A percentile compares a stretch with the other conserved stretches of the same genome.
These are phyloP conservation scores for Podila epicladia DNA, from an alignment of 192 early-diverging fungal species.

Conservation along the genomic window DNA sequence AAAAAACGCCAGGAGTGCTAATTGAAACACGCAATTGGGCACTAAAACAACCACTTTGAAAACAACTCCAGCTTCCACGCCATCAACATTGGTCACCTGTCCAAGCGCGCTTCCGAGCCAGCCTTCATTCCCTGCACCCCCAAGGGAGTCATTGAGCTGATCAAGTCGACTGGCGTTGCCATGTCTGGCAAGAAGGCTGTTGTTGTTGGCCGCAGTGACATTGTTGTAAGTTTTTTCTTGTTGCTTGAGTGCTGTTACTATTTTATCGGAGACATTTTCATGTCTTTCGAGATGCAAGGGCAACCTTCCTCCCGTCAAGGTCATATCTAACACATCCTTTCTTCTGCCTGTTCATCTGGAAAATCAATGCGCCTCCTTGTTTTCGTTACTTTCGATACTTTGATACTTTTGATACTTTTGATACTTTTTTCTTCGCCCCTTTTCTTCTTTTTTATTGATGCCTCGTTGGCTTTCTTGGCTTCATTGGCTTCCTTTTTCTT, in stretches of 20 bases:
- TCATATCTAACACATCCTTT: not conserved
- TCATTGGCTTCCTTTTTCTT: not conserved
- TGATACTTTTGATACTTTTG: not conserved
- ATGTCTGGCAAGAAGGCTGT: slow-evolving; percentile 88
- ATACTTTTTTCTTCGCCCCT: not conserved
- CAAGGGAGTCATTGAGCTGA: slow-evolving; percentile 91
- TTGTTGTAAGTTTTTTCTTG: slow-evolving; percentile 71
- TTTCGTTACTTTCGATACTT: not conserved
- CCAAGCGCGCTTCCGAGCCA: slow-evolving; percentile 83
- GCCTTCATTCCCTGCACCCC: slow-evolving; percentile 97
- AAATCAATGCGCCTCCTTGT: not conserved
- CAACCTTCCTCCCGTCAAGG: not conserved
- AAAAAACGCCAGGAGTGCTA: not conserved
- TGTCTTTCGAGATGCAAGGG: not conserved
- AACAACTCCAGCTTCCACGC: slow-evolving; percentile 82
- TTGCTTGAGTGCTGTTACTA: not conserved
- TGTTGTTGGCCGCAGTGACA: slow-evolving; percentile 96
- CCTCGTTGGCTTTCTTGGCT: not conserved
- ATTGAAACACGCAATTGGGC: not conserved
- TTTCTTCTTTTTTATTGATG: not conserved
- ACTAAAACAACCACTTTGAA: slow-evolving; percentile 1
- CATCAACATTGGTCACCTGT: slow-evolving; percentile 91
- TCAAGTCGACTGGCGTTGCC: slow-evolving; percentile 74
- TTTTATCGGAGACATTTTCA: not conserved
- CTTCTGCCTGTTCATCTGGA: not conserved